phyloP scores from a whole-genome alignment of 768 basidiomycete genomes.

The Rhodosporidiobolus odoratus region DNA sequence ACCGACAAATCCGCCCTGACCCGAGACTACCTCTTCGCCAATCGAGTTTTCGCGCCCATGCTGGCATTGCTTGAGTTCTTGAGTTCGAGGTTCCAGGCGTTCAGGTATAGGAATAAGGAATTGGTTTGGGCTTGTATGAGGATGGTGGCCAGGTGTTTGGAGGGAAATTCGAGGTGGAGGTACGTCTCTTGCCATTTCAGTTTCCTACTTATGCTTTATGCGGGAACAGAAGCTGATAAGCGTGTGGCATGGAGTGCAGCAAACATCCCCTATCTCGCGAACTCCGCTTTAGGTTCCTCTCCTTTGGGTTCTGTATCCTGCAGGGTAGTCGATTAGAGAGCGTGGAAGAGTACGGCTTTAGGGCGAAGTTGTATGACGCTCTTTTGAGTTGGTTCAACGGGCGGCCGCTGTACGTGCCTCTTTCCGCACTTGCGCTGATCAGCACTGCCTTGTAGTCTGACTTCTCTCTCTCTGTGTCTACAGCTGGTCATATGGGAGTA shows the following conservation, averaged over 20 bases:
- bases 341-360: constrained; percentile 67
- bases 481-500: constrained; percentile 96
- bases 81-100: constrained; percentile 86
- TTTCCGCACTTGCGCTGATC: not conserved
- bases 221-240: not conserved
- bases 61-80: constrained; percentile 73
- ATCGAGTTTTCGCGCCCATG: constrained; percentile 73
- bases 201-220: not conserved
- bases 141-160: constrained; percentile 73
- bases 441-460: not conserved
- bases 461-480: not conserved
- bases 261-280: constrained; percentile 89
- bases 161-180: constrained; percentile 70
- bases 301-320: constrained; percentile 88
- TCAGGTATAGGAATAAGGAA: constrained; percentile 75
- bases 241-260: constrained; percentile 51
- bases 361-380: constrained; percentile 68
- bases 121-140: constrained; percentile 81
- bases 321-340: constrained; percentile 81
- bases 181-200: constrained; percentile 43
- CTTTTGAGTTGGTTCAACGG: constrained; percentile 89
- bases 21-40: constrained; percentile 62
- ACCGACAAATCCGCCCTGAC: constrained; percentile 81
- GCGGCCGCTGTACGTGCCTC: constrained; percentile 48
- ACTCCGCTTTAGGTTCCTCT: constrained; percentile 76